phyloP scores from a whole-genome alignment of 2,329 filamentous ascomycete genomes.

The Penicillium sp. region DNA sequence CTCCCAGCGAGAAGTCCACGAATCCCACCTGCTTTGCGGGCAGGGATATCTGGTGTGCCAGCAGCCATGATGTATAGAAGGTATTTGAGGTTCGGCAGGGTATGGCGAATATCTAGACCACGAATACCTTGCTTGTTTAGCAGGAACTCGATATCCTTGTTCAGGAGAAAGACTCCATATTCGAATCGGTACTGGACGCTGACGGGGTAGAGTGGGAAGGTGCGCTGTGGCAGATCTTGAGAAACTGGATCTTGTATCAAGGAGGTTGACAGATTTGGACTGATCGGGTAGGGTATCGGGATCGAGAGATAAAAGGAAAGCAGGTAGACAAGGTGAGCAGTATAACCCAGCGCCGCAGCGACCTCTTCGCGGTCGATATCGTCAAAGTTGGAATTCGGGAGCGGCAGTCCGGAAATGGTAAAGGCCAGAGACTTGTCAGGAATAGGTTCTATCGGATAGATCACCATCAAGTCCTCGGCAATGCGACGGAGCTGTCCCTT shows the following conservation, averaged over 20 bases:
- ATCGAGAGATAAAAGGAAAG: constrained; percentile 81
- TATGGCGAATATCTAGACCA: constrained; percentile 87
- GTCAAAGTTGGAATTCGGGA: constrained; percentile 80
- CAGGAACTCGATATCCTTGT: constrained; percentile 85
- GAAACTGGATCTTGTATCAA: constrained; percentile 74
- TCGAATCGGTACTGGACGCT: constrained; percentile 87
- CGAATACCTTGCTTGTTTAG: constrained; percentile 68
- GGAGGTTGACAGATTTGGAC: constrained; percentile 70
- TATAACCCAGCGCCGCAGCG: constrained; percentile 79
- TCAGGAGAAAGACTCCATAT: constrained; percentile 93
- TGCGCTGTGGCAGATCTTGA: constrained; percentile 56
- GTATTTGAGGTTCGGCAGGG: constrained; percentile 91
- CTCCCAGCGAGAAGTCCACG: constrained; percentile 47
- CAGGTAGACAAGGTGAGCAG: constrained; percentile 71
- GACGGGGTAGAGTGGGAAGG: constrained; percentile 79
- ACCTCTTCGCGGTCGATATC: constrained; percentile 67
- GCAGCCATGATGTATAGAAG: constrained; percentile 86
- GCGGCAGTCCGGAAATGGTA: constrained; percentile 73
- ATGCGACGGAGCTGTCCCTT: constrained; percentile 85
- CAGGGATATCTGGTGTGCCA: constrained; percentile 65
- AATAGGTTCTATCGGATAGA: constrained; percentile 78
- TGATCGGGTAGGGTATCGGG: constrained; percentile 78
- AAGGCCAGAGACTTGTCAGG: constrained; percentile 70
- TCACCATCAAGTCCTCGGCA: constrained; percentile 74
- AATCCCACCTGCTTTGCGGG: constrained; percentile 56